phyloP scores from a whole-genome alignment of 2,329 filamentous ascomycete species.

The Pseudogymnoascus sp. region DNA sequence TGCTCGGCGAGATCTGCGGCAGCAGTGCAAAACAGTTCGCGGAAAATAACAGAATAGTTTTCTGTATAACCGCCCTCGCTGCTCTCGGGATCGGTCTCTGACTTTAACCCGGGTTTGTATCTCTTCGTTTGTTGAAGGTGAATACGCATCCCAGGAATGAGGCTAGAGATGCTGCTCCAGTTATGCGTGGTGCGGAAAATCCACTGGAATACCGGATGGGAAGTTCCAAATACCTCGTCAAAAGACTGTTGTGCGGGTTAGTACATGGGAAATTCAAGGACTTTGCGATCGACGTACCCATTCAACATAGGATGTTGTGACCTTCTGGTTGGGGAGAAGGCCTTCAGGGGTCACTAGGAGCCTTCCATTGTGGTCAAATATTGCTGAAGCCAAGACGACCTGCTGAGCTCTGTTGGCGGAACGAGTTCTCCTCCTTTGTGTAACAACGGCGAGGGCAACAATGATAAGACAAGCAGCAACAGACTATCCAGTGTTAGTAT shows the following conservation, averaged over 20 bases:
- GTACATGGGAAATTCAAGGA: background rate
- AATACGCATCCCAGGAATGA: conserved; percentile 62
- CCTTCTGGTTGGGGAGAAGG: conserved; percentile 60
- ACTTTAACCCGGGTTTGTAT: conserved; percentile 29
- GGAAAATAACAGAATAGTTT: conserved; percentile 68
- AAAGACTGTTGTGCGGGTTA: conserved; percentile 38
- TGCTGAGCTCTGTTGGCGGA: conserved; percentile 39
- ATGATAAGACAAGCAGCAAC: conserved; percentile 53
- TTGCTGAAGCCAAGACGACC: conserved; percentile 47
- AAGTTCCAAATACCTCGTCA: conserved; percentile 65
- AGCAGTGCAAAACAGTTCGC: conserved; percentile 74
- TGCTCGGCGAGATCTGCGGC: conserved; percentile 64
- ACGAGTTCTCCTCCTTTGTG: conserved; percentile 30
- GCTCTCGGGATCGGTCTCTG: conserved; percentile 38
- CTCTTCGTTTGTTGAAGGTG: conserved; percentile 50
- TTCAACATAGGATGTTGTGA: conserved; percentile 69
- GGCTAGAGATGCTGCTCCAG: conserved; percentile 59
- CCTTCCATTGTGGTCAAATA: conserved; percentile 58
- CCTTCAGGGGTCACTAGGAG: conserved; percentile 64
- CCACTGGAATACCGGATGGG: conserved; percentile 79
- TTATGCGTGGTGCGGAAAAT: conserved; percentile 72
- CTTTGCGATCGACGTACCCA: conserved; percentile 35
- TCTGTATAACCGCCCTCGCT: conserved; percentile 50
- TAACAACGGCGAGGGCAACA: conserved; percentile 41
- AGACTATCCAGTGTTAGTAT: conserved; percentile 37